Evolutionary conservation across 352 stramenopile genomes (phyloP).

Genomic region (Phytophthora multivora): DNA sequence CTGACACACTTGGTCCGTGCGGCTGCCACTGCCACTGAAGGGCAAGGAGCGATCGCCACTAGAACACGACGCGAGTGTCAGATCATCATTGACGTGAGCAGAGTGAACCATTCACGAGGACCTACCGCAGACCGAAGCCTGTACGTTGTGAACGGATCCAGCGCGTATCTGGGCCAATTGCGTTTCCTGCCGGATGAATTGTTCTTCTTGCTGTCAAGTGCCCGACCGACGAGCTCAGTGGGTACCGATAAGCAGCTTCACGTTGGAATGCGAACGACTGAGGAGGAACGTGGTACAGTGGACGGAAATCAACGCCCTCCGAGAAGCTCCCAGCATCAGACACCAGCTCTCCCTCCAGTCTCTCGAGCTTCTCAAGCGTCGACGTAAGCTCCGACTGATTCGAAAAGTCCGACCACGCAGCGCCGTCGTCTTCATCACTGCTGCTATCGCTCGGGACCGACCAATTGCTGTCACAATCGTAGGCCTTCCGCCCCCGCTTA

Average conservation of each 20-base stretch:
- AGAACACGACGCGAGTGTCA: neutral
- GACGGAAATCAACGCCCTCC: neutral
- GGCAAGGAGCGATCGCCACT: conserved; percentile 15
- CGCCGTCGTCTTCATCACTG: conserved; percentile 15
- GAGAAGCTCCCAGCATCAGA: conserved; percentile 16
- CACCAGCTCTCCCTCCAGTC: conserved; percentile 27
- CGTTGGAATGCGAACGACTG: conserved; percentile 11
- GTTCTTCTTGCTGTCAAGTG: conserved; percentile 9
- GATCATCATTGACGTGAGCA: too few relatives aligned
- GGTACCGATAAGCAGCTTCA: conserved; percentile 22
- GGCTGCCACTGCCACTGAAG: conserved; percentile 11
- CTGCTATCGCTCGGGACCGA: conserved; percentile 14
- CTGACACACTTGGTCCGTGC: conserved; percentile 42
- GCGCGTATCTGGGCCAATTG: conserved; percentile 9
- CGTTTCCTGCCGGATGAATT: conserved; percentile 1
- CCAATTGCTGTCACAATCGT: conserved; percentile 13
- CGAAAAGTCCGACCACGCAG: conserved; percentile 25
- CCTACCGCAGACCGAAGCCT: conserved; percentile 27
- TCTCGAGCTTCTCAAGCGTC: conserved; percentile 25
- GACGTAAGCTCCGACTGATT: conserved; percentile 26
- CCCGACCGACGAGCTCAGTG: conserved; percentile 9
- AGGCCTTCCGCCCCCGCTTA: neutral
- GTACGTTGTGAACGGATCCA: conserved; percentile 20
- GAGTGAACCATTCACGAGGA: neutral
- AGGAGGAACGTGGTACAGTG: conserved; percentile 17